phyloP scores from a whole-genome alignment of 208 protist genomes.

The Trypanosoma mega region DNA sequence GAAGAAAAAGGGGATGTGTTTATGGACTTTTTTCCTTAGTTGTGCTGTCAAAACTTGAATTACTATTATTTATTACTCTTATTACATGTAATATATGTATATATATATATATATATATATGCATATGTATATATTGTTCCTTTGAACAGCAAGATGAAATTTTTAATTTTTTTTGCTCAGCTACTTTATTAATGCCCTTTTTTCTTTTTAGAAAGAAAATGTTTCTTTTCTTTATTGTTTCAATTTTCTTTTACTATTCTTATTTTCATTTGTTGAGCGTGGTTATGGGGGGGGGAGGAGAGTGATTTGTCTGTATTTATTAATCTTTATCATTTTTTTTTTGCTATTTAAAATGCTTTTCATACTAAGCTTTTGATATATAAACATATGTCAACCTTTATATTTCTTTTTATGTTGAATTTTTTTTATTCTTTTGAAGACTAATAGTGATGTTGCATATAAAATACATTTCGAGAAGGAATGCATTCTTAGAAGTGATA shows the following conservation, averaged over 20 bases:
- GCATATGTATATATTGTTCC: not conserved
- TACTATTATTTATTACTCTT: not conserved
- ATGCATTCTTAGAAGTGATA: not conserved
- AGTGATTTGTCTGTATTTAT: no score
- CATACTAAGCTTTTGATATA: not conserved
- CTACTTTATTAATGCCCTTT: not conserved
- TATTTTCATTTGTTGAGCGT: slow-evolving; percentile 15
- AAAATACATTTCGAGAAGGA: not conserved
- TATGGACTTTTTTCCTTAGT: no score
- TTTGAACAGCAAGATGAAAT: not conserved
- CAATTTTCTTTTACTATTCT: slow-evolving; percentile 5
- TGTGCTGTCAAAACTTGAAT: not conserved
- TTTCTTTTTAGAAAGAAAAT: slow-evolving; percentile 23
- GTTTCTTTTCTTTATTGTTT: slow-evolving; percentile 9
- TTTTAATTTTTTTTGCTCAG: not conserved
- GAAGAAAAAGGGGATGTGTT: no score
- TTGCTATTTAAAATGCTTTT: no score
- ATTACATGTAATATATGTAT: not conserved
- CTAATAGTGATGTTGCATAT: slow-evolving; percentile 2
- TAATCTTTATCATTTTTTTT: slow-evolving; percentile 7
- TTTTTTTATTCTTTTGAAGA: no score
- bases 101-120: not conserved
- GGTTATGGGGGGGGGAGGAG: not conserved
- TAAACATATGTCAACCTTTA: slow-evolving; percentile 16
- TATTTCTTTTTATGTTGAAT: not conserved